Evolutionary conservation across 2,329 filamentous ascomycete species (phyloP).

Genomic region (Sphaerulina musiva): DNA sequence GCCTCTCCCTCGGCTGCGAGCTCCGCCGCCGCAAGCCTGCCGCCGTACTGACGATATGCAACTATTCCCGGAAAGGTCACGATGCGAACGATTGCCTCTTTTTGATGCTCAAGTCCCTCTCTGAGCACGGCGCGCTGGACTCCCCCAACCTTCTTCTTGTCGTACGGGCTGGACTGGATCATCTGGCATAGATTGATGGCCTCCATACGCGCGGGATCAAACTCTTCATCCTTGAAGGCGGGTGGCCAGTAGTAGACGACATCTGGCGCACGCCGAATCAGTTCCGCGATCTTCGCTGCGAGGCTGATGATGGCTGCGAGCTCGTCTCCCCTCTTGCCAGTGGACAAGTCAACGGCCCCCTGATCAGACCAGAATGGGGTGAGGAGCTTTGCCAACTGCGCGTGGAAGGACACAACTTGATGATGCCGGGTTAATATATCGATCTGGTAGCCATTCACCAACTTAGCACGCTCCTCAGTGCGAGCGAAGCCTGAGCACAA

Average conservation of each 20-base stretch:
- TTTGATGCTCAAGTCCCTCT: constrained; percentile 9
- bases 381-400: constrained; percentile 18
- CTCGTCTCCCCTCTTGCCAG: neutral
- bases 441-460: constrained; percentile 4
- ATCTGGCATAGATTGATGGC: constrained; percentile 25
- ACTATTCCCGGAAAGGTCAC: constrained; percentile 27
- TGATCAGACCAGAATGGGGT: constrained; percentile 11
- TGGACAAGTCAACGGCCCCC: neutral
- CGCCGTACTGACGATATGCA: constrained; percentile 27
- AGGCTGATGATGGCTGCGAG: constrained; percentile 17
- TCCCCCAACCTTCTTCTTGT: constrained; percentile 15
- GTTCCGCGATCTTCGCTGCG: constrained; percentile 18
- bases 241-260: constrained; percentile 30
- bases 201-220: constrained; percentile 28
- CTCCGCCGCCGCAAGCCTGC: constrained; percentile 18
- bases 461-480: constrained; percentile 20
- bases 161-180: constrained; percentile 23
- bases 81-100: constrained; percentile 28
- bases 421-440: neutral
- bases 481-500: constrained; percentile 25
- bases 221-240: constrained; percentile 32
- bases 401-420: neutral
- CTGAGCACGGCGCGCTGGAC: constrained; percentile 19
- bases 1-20: constrained; percentile 16
- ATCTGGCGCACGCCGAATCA: constrained; percentile 22